phyloP scores from a whole-genome alignment of 768 basidiomycete species.

The Termitomyces sp. region DNA sequence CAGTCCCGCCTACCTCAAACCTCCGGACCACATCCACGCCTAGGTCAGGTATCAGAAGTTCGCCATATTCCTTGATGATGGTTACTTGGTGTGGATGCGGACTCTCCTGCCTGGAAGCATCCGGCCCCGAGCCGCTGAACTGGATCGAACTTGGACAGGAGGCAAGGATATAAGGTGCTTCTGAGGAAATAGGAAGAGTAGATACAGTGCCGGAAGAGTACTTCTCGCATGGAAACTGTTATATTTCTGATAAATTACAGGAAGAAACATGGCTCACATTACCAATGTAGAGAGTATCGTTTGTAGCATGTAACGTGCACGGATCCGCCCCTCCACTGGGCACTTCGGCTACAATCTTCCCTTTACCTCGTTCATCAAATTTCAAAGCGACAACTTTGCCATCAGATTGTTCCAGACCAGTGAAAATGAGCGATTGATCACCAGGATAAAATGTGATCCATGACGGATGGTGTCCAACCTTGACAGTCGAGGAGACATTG shows the following conservation, averaged over 20 bases:
- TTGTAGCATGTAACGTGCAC: conserved; percentile 55
- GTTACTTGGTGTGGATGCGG: conserved; percentile 77
- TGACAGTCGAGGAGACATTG: conserved; percentile 34
- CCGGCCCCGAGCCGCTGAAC: conserved; percentile 56
- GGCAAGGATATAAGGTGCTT: conserved; percentile 37
- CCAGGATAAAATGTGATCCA: conserved; percentile 66
- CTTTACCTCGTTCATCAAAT: conserved; percentile 47
- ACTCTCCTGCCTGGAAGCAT: conserved; percentile 57
- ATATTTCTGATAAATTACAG: background rate
- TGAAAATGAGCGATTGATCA: conserved; percentile 53
- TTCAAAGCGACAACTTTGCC: conserved; percentile 59
- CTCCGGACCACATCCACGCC: conserved; percentile 67
- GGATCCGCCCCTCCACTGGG: conserved; percentile 57
- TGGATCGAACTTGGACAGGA: conserved; percentile 28
- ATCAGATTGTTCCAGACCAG: conserved; percentile 62
- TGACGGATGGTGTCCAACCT: conserved; percentile 61
- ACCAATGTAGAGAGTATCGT: conserved; percentile 55
- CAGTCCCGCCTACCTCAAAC: conserved; percentile 36
- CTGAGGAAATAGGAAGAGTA: conserved; percentile 47
- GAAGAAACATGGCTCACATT: conserved; percentile 50
- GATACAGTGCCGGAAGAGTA: conserved; percentile 63
- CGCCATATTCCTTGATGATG: conserved; percentile 39
- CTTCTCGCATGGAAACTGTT: conserved; percentile 27
- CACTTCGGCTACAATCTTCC: conserved; percentile 40
- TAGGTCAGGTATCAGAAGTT: conserved; percentile 71